Conservation (phyloP, 441 rosid species). For the Pelargonium exstipulatum region DNA sequence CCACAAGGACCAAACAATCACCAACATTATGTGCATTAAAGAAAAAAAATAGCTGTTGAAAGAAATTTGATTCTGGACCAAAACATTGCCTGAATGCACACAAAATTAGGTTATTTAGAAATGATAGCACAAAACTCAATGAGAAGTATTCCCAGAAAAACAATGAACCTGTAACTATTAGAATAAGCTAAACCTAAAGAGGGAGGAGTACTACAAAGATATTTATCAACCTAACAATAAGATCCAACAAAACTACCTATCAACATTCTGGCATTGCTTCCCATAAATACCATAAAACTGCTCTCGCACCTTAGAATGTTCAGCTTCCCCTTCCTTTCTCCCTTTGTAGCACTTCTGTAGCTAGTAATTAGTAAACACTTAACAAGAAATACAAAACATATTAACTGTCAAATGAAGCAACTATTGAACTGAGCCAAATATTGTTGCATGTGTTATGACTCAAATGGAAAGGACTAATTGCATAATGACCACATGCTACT, state of each 20-base stretch:
- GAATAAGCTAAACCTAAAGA: neutral
- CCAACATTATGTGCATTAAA: constrained; percentile 49
- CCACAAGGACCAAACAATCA: constrained; percentile 61
- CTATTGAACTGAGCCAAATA: constrained; percentile 6
- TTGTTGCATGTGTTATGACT: neutral
- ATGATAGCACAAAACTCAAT: neutral
- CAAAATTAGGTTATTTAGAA: constrained; percentile 13
- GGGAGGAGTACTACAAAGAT: too few relatives aligned
- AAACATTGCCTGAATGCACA: constrained; percentile 65
- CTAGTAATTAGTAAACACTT: constrained; percentile 37
- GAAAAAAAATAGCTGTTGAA: constrained; percentile 69
- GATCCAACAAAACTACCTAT: constrained; percentile 44
- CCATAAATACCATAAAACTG: constrained; percentile 65
- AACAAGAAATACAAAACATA: constrained; percentile 20
- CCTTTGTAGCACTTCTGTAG: constrained; percentile 97
- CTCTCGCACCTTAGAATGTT: constrained; percentile 51
- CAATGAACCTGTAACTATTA: neutral
- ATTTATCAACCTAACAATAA: neutral
- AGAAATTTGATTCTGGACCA: constrained; percentile 78
- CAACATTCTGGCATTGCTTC: constrained; percentile 51
- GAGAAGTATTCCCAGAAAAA: neutral
- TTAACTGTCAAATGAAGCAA: constrained; percentile 16
- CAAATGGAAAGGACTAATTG: neutral
- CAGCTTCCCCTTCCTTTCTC: constrained; percentile 60
- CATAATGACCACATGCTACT: neutral